Conservation (phyloP, 2,329 filamentous ascomycete genomes). For the Penicillium sp. region DNA sequence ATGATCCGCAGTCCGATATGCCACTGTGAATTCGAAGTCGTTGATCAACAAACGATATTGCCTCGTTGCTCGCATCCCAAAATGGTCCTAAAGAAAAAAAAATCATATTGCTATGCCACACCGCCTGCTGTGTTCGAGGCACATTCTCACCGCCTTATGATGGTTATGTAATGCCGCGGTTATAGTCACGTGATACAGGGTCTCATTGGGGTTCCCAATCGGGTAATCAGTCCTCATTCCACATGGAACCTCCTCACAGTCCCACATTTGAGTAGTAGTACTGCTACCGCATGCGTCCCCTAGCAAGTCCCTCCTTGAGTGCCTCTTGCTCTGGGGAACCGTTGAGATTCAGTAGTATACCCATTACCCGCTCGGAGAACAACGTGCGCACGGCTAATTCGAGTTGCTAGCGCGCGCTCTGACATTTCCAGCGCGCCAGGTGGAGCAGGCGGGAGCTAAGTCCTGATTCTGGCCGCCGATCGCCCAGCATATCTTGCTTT, state of each 20-base stretch:
- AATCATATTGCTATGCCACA: conserved; percentile 31
- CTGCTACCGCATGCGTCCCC: background rate
- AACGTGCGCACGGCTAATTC: background rate
- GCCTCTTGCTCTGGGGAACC: background rate
- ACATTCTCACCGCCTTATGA: conserved; percentile 18
- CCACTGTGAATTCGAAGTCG: background rate
- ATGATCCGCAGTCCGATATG: background rate
- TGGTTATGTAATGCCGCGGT: background rate
- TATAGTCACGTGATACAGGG: conserved; percentile 5
- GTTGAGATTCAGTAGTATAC: background rate
- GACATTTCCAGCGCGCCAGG: conserved; percentile 10
- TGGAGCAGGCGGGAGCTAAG: conserved; percentile 21
- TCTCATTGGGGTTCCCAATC: background rate
- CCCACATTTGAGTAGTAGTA: background rate
- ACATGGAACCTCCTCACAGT: background rate
- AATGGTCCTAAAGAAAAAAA: conserved; percentile 25
- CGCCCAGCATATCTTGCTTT: conserved; percentile 19
- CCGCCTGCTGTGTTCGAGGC: conserved; percentile 19
- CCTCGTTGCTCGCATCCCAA: conserved; percentile 9
- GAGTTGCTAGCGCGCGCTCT: background rate
- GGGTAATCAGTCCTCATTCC: background rate
- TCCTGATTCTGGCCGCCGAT: conserved; percentile 23
- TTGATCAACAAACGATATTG: conserved; percentile 7
- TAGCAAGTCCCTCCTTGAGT: background rate
- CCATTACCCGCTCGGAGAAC: background rate